These are phyloP conservation scores for Blastobotrys illinoisensis DNA, from an alignment of 1,139 yeast genomes.

Conservation along the genomic window DNA sequence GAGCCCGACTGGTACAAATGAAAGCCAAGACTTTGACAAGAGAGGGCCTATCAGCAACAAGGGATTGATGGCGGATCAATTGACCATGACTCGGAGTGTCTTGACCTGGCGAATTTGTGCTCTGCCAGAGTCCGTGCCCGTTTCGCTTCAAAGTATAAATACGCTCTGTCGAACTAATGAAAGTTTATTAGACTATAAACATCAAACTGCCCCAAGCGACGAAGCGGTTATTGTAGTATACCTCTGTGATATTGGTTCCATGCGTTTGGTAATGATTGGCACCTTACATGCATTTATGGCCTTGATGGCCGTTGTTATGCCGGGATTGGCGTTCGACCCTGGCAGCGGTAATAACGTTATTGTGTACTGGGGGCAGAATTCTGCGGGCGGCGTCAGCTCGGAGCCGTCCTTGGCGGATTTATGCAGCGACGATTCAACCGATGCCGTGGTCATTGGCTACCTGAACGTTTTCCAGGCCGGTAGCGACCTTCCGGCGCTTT, in stretches of 20 bases:
- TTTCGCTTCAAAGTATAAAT: not conserved
- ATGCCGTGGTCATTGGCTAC: not conserved
- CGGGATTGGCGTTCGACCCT: constrained; percentile 1
- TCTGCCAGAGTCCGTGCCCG: not conserved
- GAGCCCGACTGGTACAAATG: not conserved
- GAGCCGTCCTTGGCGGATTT: constrained; percentile 61
- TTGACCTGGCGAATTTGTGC: not conserved
- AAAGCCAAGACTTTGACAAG: not conserved
- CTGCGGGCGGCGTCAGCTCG: constrained; percentile 53
- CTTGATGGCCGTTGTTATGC: not conserved
- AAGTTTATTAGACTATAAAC: not conserved
- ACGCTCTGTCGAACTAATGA: not conserved
- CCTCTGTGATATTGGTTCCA: not conserved
- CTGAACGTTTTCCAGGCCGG: not conserved
- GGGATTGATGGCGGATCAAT: not conserved
- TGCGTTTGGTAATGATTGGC: not conserved
- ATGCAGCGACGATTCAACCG: constrained; percentile 48
- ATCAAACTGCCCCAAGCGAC: not conserved
- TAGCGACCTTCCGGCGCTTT: not conserved
- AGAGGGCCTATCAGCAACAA: not conserved
- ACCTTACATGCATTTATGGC: not conserved
- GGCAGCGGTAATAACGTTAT: constrained; percentile 33
- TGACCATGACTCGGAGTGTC: not conserved
- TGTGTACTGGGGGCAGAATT: constrained; percentile 88
- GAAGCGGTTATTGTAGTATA: not conserved